A percentile compares a stretch with the other conserved stretches of the same genome.
Evolutionary conservation across 2,329 filamentous ascomycete species (phyloP).

Genomic region (Colletotrichum sp.): DNA sequence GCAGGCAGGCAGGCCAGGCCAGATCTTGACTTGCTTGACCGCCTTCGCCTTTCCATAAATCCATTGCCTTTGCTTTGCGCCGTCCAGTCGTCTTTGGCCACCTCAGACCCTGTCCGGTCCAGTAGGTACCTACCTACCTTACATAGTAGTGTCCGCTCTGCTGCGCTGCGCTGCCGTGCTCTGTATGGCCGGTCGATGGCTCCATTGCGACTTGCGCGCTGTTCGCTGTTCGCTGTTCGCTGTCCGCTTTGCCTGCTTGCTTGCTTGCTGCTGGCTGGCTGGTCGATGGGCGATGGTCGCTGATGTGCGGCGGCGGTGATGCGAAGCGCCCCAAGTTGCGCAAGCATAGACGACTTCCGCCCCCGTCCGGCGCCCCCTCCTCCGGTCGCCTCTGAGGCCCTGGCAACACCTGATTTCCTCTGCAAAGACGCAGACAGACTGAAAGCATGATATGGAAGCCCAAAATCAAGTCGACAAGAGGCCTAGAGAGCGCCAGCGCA

Average conservation of each 20-base stretch:
- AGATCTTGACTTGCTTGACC: slow-evolving; percentile 2
- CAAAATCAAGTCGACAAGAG: neutral
- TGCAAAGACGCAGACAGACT: neutral
- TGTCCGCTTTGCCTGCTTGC: neutral
- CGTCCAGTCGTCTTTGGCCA: neutral
- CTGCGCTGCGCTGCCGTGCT: neutral
- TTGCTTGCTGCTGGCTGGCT: neutral
- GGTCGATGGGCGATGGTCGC: neutral
- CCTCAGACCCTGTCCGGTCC: neutral
- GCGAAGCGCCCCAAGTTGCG: slow-evolving; percentile 2
- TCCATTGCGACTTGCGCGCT: neutral
- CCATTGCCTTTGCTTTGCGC: neutral
- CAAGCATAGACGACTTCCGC: slow-evolving; percentile 15
- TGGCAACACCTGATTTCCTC: neutral
- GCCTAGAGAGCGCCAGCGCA: neutral
- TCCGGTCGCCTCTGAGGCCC: neutral
- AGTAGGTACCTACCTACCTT: neutral
- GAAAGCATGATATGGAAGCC: neutral
- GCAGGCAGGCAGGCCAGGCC: neutral
- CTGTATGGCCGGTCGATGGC: neutral
- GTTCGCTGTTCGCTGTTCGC: neutral
- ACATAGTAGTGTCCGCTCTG: neutral
- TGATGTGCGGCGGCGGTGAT: neutral
- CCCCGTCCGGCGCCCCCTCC: neutral
- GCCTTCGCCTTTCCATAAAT: neutral